These are phyloP conservation scores for Endocalyx cinctus DNA, from an alignment of 2,329 filamentous ascomycete genomes.

Conservation along the genomic window DNA sequence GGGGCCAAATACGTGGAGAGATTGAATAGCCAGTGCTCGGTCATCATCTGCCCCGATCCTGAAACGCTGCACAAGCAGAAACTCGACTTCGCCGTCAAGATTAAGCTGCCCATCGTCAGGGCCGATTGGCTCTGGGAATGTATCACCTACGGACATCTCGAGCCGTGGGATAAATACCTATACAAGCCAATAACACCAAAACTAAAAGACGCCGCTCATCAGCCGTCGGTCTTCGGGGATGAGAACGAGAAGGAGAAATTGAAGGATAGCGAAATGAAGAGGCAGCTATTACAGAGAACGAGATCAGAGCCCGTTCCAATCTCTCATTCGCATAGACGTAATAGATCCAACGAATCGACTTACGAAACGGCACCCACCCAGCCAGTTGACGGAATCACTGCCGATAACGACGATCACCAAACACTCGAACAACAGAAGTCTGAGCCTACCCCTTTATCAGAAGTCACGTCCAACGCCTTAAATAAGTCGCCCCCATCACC, in stretches of 20 bases:
- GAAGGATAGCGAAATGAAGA: no score
- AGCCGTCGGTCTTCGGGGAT: constrained; percentile 8
- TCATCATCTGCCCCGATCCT: constrained; percentile 68
- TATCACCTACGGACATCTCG: constrained; percentile 52
- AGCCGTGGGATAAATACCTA: constrained; percentile 42
- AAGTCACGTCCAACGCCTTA: constrained; percentile 35
- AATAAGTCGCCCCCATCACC: constrained; percentile 36
- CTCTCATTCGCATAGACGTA: constrained; percentile 7
- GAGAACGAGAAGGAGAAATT: constrained; percentile 12
- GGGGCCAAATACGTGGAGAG: constrained; percentile 79
- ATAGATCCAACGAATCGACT: constrained; percentile 18
- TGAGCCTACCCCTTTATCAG: constrained; percentile 32
- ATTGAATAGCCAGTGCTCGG: constrained; percentile 64
- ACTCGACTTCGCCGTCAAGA: constrained; percentile 67
- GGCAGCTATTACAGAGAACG: constrained; percentile 10
- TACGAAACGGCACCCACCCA: constrained; percentile 40
- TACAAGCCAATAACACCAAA: no score
- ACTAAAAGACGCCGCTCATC: constrained; percentile 40
- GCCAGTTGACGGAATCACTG: constrained; percentile 21
- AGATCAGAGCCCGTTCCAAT: constrained; percentile 17
- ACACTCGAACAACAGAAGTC: no score
- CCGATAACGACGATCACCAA: no score
- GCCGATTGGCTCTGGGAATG: constrained; percentile 83
- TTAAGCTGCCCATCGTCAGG: constrained; percentile 75
- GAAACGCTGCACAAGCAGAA: constrained; percentile 65